Base-by-base conservation (phyloP, 306 rosid species). In the Psophocarpus tetragonolobus region DNA sequence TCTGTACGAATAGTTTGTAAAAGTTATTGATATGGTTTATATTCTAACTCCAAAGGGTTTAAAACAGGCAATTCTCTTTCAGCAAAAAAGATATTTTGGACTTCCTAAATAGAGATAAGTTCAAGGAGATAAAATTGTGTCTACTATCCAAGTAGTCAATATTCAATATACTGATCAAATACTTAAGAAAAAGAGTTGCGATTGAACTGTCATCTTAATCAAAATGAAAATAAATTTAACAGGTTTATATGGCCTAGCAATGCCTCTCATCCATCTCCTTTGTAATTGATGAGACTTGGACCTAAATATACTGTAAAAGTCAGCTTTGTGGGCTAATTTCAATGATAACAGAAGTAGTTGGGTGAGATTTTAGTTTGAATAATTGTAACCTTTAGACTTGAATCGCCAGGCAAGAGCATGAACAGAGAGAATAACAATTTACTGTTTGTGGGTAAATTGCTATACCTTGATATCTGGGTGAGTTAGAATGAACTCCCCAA, bases 401-500 rank as follows among this genome's bases (percentile, higher is more conserved):
- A 64, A 53, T 13, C 18, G 13, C 36, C 15, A 63, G 48, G 11
- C 13, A 15, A 21, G 20, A 27, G 41, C 39, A 8, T 33, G 48
- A 33, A 23, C 63, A 41, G 24, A 63, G 39, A 14, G 29, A 48
- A 33, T 1, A 48, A 30, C 60, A 15, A 45, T 20, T 56, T 68
- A 10, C 29, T 32, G 45, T 70, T 29, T 42, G 20, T 23, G 6
- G 20, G 32, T 27, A 73, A 45, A 58, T 29, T 29, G 13, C n/a
- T n/a, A 35, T 81, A 92, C 97, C 95, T 88, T 88, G 80, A 92
- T 87, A 73, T 88, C 90, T 36, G 95, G 93, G 83, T 92, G 97
- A 76, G 97, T 92, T 50, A 92, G 82, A 77, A 92, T 92, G 86
- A 92, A 92, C 88, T 92, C 95, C 35, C 97, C 95, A 53, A 92